These are phyloP conservation scores for Oryza brachyantha DNA, from an alignment of 176 grass and related monocot genomes.

Conservation along the genomic window DNA sequence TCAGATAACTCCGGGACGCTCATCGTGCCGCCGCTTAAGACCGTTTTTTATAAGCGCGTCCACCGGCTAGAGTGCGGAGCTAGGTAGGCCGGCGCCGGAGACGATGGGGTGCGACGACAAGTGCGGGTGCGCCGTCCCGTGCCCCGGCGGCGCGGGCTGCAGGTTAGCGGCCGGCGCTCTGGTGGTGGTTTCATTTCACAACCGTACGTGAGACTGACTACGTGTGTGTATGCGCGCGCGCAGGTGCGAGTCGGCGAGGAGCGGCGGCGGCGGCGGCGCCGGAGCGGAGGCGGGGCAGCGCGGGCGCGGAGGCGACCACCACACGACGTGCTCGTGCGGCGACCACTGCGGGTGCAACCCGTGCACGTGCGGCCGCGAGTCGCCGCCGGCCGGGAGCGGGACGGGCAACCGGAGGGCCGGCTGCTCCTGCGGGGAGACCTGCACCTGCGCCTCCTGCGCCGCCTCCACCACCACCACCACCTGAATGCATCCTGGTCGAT, in stretches of 20 bases:
- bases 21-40: neutral
- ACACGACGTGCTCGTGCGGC: slow-evolving; percentile 57
- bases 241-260: slow-evolving; percentile 19
- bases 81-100: no score
- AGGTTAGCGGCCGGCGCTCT: no score
- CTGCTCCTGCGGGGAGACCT: slow-evolving; percentile 46
- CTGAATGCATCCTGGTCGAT: neutral
- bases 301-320: slow-evolving; percentile 25
- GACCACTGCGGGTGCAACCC: slow-evolving; percentile 61
- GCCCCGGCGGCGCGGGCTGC: slow-evolving; percentile 50
- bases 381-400: slow-evolving; percentile 4
- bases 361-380: slow-evolving; percentile 40
- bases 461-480: neutral
- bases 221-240: neutral
- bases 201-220: neutral
- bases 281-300: neutral
- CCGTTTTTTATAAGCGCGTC: neutral
- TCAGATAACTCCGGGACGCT: neutral
- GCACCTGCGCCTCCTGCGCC: slow-evolving; percentile 40
- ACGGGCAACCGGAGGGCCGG: slow-evolving; percentile 16
- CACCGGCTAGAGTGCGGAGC: no score
- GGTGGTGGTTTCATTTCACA: no score
- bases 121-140: slow-evolving; percentile 66
- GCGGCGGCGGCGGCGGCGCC: slow-evolving; percentile 5
- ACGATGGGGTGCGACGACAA: slow-evolving; percentile 54